A percentile compares a stretch with the other conserved stretches of the same genome.
Evolutionary conservation across 2,329 filamentous ascomycete species (phyloP).

Genomic region (Pseudogymnoascus destructans): DNA sequence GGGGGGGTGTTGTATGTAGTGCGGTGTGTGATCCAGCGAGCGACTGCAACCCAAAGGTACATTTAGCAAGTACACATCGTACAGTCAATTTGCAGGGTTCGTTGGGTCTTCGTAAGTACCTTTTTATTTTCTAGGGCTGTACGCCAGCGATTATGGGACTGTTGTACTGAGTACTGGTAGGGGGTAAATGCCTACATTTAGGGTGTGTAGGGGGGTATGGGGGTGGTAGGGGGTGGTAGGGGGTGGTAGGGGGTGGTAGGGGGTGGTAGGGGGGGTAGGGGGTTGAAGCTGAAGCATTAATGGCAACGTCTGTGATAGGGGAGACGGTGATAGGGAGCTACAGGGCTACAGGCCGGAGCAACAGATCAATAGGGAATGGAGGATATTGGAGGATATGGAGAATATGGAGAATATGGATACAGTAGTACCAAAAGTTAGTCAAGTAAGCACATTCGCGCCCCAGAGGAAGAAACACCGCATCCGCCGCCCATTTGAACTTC

Average conservation of each 20-base stretch:
- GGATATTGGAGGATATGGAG: not conserved
- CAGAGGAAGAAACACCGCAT: slow-evolving; percentile 5
- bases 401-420: no score
- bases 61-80: not conserved
- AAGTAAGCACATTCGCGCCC: not conserved
- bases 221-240: not conserved
- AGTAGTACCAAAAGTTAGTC: not conserved
- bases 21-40: not conserved
- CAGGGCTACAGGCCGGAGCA: not conserved
- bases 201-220: no score
- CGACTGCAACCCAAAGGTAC: not conserved
- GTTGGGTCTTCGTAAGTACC: not conserved
- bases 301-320: not conserved
- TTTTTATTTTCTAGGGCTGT: not conserved
- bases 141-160: not conserved
- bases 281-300: slow-evolving; percentile 5
- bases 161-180: no score
- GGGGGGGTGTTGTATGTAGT: not conserved
- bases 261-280: not conserved
- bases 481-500: slow-evolving; percentile 6
- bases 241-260: not conserved
- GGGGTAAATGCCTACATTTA: no score
- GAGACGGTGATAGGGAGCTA: not conserved
- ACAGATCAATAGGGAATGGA: not conserved
- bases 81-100: not conserved